phyloP scores from a whole-genome alignment of 441 rosid genomes.

The Erodium trifolium region DNA sequence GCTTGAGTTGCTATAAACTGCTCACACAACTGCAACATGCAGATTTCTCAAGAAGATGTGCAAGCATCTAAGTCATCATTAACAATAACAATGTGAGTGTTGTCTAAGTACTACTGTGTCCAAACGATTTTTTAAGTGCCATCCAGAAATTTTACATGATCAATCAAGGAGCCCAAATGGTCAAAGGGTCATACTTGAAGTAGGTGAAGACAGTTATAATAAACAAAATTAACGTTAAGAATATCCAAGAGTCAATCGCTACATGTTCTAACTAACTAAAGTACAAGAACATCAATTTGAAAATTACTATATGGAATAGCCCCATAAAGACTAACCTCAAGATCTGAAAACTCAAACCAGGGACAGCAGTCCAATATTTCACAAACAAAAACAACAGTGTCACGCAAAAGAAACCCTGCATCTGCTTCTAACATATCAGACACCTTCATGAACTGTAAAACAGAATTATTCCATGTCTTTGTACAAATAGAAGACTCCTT shows the following conservation, averaged over 20 bases:
- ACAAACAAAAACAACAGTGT: constrained; percentile 95
- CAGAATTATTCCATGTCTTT: constrained; percentile 98
- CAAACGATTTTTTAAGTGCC: background rate
- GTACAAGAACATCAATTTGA: background rate
- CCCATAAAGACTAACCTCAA: constrained; percentile 62
- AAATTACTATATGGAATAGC: constrained; percentile 12
- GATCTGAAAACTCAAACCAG: constrained; percentile 98
- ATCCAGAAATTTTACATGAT: background rate
- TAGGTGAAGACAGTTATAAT: background rate
- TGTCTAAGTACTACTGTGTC: background rate
- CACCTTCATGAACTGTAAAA: constrained; percentile 98
- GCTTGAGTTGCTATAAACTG: background rate
- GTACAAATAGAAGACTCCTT: constrained; percentile 99
- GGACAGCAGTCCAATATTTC: constrained; percentile 99
- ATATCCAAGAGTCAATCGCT: background rate
- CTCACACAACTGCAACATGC: background rate
- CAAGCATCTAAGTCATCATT: background rate
- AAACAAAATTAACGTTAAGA: background rate
- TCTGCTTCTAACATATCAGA: constrained; percentile 97
- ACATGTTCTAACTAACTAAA: background rate
- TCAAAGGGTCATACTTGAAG: background rate
- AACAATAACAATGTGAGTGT: background rate
- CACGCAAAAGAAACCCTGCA: constrained; percentile 98
- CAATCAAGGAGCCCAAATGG: too few relatives aligned
- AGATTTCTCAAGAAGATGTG: background rate